Evolutionary conservation across 1,139 yeast genomes (phyloP).

Genomic region (Keqinozyma sinolaborantium): DNA sequence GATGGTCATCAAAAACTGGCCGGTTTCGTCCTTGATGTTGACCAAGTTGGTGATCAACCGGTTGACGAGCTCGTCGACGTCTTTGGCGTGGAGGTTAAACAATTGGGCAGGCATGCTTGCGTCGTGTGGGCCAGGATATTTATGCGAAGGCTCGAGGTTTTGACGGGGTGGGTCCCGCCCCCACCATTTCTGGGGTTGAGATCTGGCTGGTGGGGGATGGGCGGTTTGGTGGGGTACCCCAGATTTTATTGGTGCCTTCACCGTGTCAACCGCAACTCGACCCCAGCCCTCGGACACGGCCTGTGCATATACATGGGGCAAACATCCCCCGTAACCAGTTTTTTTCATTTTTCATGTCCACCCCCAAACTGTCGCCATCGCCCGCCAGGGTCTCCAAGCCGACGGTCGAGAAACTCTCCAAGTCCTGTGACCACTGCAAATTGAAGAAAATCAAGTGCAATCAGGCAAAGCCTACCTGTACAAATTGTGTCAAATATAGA

Average conservation of each 20-base stretch:
- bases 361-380: not conserved
- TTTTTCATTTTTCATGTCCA: too few species aligned
- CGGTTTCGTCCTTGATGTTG: slow-evolving; percentile 21
- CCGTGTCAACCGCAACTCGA: too few species aligned
- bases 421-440: slow-evolving; percentile 34
- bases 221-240: too few species aligned
- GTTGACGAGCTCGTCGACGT: slow-evolving; percentile 11
- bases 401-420: slow-evolving; percentile 11
- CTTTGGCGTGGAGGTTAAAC: slow-evolving; percentile 11
- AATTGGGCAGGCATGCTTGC: slow-evolving; percentile 16
- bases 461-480: slow-evolving; percentile 28
- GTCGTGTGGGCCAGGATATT: too few species aligned
- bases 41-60: slow-evolving; percentile 15
- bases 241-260: too few species aligned
- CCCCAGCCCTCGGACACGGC: too few species aligned
- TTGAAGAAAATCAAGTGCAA: slow-evolving; percentile 32
- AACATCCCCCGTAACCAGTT: too few species aligned
- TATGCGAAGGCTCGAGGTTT: too few species aligned
- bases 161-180: too few species aligned
- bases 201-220: too few species aligned
- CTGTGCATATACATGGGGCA: not conserved
- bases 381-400: slow-evolving; percentile 2
- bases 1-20: slow-evolving; percentile 23
- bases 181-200: too few species aligned
- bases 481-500: slow-evolving; percentile 23